Evolutionary conservation across 805 yeast genomes (phyloP).

Genomic region (Yarrowia keelungensis): DNA sequence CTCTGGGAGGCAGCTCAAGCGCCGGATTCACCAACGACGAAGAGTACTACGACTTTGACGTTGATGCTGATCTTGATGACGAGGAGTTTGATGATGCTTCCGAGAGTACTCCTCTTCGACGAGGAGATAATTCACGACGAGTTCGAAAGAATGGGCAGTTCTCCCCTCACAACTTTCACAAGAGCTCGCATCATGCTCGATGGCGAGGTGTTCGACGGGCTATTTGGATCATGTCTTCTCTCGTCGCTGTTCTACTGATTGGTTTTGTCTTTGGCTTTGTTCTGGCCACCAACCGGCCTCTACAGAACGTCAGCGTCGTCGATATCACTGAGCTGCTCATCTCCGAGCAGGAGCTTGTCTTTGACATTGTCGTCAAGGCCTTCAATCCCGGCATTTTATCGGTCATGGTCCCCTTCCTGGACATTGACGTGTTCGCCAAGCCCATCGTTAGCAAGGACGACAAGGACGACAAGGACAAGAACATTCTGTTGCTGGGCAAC

Average conservation of each 20-base stretch:
- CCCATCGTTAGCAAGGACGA: slow-evolving; percentile 43
- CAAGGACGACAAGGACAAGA: slow-evolving; percentile 44
- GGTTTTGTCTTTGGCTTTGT: slow-evolving; percentile 87
- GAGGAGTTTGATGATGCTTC: slow-evolving; percentile 46
- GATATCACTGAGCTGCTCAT: slow-evolving; percentile 75
- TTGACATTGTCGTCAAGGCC: slow-evolving; percentile 78
- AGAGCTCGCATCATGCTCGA: slow-evolving; percentile 39
- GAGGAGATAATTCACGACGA: slow-evolving; percentile 43
- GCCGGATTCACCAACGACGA: slow-evolving; percentile 46
- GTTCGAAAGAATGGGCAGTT: slow-evolving; percentile 46
- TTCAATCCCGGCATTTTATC: slow-evolving; percentile 87
- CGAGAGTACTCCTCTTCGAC: slow-evolving; percentile 50
- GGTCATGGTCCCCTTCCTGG: slow-evolving; percentile 67
- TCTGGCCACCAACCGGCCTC: slow-evolving; percentile 84
- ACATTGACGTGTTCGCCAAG: slow-evolving; percentile 78
- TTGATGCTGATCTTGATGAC: slow-evolving; percentile 57
- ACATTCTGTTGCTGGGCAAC: slow-evolving; percentile 78
- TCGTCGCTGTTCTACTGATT: slow-evolving; percentile 49
- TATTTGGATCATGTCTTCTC: slow-evolving; percentile 48
- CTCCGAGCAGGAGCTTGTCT: slow-evolving; percentile 82
- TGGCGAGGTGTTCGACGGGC: slow-evolving; percentile 46
- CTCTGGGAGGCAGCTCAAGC: slow-evolving; percentile 15
- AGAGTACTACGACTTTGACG: slow-evolving; percentile 52
- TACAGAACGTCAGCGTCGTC: slow-evolving; percentile 67
- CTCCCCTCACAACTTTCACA: slow-evolving; percentile 58